Evolutionary conservation across 2,329 filamentous ascomycete genomes (phyloP).

Genomic region (Chrysosporium keratinophilum): DNA sequence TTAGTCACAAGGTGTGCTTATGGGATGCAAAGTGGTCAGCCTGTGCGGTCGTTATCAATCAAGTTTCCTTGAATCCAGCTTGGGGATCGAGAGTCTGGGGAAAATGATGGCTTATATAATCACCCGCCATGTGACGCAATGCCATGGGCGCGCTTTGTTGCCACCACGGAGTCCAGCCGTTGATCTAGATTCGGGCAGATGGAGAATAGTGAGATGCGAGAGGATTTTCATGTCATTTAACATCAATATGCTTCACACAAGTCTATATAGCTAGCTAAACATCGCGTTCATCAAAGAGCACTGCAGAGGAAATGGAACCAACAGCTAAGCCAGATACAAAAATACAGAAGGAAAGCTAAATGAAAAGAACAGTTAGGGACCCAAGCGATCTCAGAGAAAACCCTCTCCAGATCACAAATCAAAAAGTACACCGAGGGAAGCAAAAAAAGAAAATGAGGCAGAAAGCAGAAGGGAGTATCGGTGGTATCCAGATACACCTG

Average conservation of each 20-base stretch:
- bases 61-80: no score
- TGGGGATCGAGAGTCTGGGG: no score
- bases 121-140: no score
- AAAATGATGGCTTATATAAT: no score
- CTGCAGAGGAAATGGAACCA: not conserved
- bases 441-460: not conserved
- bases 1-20: no score
- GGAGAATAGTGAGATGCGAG: no score
- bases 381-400: not conserved
- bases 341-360: not conserved
- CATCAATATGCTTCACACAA: conserved; percentile 1
- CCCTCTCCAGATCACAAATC: not conserved
- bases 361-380: not conserved
- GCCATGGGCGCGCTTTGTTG: no score
- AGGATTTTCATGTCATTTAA: not conserved
- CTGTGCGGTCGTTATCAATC: no score
- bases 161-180: no score
- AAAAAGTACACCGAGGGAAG: not conserved
- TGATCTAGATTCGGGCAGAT: no score
- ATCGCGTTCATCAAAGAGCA: not conserved
- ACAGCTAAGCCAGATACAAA: not conserved
- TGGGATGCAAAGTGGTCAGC: no score
- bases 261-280: conserved; percentile 7
- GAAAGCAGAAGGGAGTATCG: not conserved
- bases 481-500: not conserved